Base-by-base conservation (phyloP, 2,329 filamentous ascomycete species). In the Ophidiomyces ophidiicola region DNA sequence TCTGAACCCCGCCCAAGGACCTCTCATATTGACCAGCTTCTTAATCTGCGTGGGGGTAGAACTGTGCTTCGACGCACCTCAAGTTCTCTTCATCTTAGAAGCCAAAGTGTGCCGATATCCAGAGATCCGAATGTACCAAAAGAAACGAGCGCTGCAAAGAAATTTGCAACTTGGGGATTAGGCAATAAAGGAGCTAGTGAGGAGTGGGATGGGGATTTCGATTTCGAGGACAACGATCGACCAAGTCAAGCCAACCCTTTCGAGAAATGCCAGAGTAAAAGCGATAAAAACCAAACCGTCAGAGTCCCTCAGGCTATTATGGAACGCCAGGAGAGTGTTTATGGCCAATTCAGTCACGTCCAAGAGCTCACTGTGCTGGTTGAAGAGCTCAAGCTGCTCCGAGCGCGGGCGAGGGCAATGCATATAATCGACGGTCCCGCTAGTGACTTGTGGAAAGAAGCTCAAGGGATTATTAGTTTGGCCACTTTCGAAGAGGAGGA, bases 141-240 rank as follows among this genome's bases (percentile, higher is more conserved):
- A 52, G 57, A 71, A 55, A 8, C 34, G 2, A 55, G 73, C 59
- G 50, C 72, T 58, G 61, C 60, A 15, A 56, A 60, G 50, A 79
- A 79, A 50, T 78, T 78, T 51, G 74, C 73, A 28, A 77, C 76
- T 3, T 79, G 76, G 75, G 72, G 73, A n/a, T 62, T 78, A 20
- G 75, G 76, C 12, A 76, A 68, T 54, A 79, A 80, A 51, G 74
- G 70, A 32, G 73, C 76, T 15, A 78, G 71, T 17, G 76, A 80
- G 53, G 76, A 80, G 52, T 80, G 76, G 76, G 76, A 79, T 50
- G 74, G 75, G 38, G 76, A 80, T 50, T 80, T 80, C 50, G 75
- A 78, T 41, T 78, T 79, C 54, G 71, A 71, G 15, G 54, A 61
- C 8, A 60, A 66, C 18, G 67, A 70, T 17, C 52, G 44, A 17